phyloP scores from a whole-genome alignment of 257 asterid genomes.

The Buddleja alternifolia region DNA sequence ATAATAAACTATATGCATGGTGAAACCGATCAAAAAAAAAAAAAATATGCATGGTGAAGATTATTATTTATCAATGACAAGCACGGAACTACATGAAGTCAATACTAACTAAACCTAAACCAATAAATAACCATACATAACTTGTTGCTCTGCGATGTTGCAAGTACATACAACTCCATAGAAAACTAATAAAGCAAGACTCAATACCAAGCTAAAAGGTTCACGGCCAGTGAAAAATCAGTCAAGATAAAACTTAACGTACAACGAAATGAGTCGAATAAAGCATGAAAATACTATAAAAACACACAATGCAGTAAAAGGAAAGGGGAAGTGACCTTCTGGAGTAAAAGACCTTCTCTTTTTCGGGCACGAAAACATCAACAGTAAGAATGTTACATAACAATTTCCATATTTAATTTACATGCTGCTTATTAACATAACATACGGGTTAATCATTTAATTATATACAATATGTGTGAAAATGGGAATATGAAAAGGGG shows the following conservation, averaged over 20 bases:
- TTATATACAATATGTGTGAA: not conserved
- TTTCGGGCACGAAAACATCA: slow-evolving; percentile 90
- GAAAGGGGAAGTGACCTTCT: slow-evolving; percentile 62
- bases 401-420: not conserved
- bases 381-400: slow-evolving; percentile 75
- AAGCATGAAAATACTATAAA: not conserved
- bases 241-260: not conserved
- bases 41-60: not conserved
- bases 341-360: slow-evolving; percentile 76
- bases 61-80: slow-evolving; percentile 1
- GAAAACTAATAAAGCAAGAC: slow-evolving; percentile 12
- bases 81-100: not conserved
- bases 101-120: slow-evolving; percentile 6
- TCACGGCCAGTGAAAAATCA: slow-evolving; percentile 3
- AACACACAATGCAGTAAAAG: not conserved
- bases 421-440: not conserved
- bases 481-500: not conserved
- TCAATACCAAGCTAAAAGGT: not conserved
- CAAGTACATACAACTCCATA: not conserved
- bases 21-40: too few relatives aligned
- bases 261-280: not conserved
- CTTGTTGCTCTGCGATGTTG: not conserved
- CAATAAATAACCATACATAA: not conserved
- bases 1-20: not conserved
- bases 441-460: not conserved